These are phyloP conservation scores for Eimeria tenella DNA, from an alignment of 169 alveolate species.

Conservation along the genomic window DNA sequence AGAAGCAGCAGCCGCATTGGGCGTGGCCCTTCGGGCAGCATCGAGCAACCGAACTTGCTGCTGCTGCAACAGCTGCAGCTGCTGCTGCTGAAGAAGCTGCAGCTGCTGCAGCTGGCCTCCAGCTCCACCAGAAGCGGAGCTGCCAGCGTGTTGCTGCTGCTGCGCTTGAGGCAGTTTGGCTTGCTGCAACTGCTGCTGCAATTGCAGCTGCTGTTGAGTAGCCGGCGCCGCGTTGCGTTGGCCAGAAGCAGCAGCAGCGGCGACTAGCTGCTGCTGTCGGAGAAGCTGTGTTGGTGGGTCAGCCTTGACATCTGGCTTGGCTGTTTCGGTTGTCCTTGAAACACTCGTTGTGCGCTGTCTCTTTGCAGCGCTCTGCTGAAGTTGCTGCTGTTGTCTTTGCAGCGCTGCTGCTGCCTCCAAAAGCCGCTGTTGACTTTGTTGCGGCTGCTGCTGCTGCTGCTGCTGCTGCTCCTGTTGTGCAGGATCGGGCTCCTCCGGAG, in stretches of 20 bases:
- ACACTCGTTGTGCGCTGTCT: conserved; percentile 64
- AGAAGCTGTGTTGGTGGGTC: conserved; percentile 66
- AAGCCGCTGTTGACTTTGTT: conserved; percentile 30
- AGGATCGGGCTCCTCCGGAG: conserved; percentile 78
- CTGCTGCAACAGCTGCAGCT: conserved; percentile 59
- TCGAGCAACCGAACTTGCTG: conserved; percentile 71
- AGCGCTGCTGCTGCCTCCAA: conserved; percentile 62
- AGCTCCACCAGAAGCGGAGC: conserved; percentile 31
- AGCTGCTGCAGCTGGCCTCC: conserved; percentile 62
- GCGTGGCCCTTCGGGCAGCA: conserved; percentile 72
- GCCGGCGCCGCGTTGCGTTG: conserved; percentile 47
- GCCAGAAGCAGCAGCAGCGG: conserved; percentile 73
- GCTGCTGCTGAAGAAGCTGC: conserved; percentile 71
- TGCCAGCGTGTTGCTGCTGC: conserved; percentile 53
- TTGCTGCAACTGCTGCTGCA: conserved; percentile 52
- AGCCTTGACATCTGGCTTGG: conserved; percentile 35
- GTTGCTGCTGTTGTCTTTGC: conserved; percentile 64
- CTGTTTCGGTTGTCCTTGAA: conserved; percentile 36
- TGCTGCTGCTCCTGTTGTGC: conserved; percentile 60
- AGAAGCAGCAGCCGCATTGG: conserved; percentile 12
- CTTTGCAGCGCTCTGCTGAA: conserved; percentile 67
- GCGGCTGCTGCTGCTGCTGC: conserved; percentile 48
- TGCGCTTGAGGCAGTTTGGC: conserved; percentile 35
- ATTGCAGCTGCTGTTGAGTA: conserved; percentile 54
- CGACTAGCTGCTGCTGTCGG: conserved; percentile 65